Conservation (phyloP, 768 basidiomycete species). For the Termitomyces sp. region DNA sequence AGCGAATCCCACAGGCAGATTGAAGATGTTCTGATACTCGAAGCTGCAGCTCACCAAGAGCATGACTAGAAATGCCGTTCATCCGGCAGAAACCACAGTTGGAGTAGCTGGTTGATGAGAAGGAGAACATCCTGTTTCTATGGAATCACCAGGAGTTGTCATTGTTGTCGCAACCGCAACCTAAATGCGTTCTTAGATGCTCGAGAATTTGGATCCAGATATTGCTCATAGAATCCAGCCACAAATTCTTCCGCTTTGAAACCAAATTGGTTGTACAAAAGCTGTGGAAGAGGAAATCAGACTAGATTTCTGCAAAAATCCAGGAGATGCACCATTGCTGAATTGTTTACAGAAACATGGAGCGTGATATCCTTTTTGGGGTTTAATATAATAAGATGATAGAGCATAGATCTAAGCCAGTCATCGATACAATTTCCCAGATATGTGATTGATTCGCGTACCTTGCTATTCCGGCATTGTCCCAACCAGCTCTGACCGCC, state of each 20-base stretch:
- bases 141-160: neutral
- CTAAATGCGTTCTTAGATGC: conserved; percentile 79
- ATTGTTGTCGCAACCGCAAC: conserved; percentile 59
- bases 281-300: conserved; percentile 27
- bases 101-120: neutral
- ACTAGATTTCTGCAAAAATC: neutral
- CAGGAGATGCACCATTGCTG: conserved; percentile 57
- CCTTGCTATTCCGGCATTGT: conserved; percentile 76
- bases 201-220: conserved; percentile 62
- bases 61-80: neutral
- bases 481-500: conserved; percentile 75
- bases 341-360: conserved; percentile 77
- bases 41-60: neutral
- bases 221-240: conserved; percentile 75
- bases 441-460: conserved; percentile 19
- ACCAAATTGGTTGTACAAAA: conserved; percentile 81
- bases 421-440: conserved; percentile 5
- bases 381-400: conserved; percentile 66
- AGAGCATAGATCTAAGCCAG: conserved; percentile 60
- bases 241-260: conserved; percentile 87
- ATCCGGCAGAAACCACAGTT: neutral
- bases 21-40: neutral
- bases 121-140: neutral
- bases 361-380: conserved; percentile 74
- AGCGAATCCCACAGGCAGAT: neutral